phyloP scores from a whole-genome alignment of 495 filamentous ascomycete species.

The Penicillium alfredii region DNA sequence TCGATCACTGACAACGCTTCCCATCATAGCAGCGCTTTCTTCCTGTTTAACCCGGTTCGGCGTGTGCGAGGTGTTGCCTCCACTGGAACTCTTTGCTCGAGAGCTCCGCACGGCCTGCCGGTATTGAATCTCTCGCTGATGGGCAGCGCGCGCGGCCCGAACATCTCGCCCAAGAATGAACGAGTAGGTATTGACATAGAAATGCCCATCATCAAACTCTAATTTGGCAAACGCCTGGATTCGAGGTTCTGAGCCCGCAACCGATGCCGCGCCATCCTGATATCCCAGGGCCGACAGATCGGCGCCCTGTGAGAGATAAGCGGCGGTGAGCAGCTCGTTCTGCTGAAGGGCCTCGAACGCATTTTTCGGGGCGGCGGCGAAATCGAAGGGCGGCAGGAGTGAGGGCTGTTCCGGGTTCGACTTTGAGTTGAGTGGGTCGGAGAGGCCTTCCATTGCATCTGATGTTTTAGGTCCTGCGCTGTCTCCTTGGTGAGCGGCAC shows the following conservation, averaged over 20 bases:
- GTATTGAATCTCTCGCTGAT: slow-evolving; percentile 41
- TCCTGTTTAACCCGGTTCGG: slow-evolving; percentile 44
- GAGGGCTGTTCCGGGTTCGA: slow-evolving; percentile 30
- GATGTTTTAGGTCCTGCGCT: slow-evolving; percentile 6
- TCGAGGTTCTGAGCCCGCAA: slow-evolving; percentile 42
- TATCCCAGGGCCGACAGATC: slow-evolving; percentile 40
- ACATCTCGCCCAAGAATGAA: slow-evolving; percentile 63
- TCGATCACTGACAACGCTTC: slow-evolving; percentile 53
- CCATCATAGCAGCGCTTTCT: slow-evolving; percentile 39
- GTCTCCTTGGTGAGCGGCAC: slow-evolving; percentile 7
- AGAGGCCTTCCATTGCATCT: slow-evolving; percentile 25
- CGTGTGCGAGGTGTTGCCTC: slow-evolving; percentile 41
- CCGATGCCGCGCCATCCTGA: slow-evolving; percentile 32
- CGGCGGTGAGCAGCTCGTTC: slow-evolving; percentile 38
- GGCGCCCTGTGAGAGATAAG: slow-evolving; percentile 36
- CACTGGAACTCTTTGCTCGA: slow-evolving; percentile 44
- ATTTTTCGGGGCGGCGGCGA: slow-evolving; percentile 28
- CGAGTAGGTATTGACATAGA: slow-evolving; percentile 64
- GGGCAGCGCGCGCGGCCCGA: slow-evolving; percentile 46
- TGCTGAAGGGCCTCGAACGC: slow-evolving; percentile 38
- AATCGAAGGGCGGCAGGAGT: slow-evolving; percentile 37
- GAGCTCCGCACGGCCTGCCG: slow-evolving; percentile 37
- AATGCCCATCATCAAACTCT: slow-evolving; percentile 64
- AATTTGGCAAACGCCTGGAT: slow-evolving; percentile 64
- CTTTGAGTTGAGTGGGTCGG: slow-evolving; percentile 34